phyloP scores from a whole-genome alignment of 768 basidiomycete species.

The Psilocybe tampanensis region DNA sequence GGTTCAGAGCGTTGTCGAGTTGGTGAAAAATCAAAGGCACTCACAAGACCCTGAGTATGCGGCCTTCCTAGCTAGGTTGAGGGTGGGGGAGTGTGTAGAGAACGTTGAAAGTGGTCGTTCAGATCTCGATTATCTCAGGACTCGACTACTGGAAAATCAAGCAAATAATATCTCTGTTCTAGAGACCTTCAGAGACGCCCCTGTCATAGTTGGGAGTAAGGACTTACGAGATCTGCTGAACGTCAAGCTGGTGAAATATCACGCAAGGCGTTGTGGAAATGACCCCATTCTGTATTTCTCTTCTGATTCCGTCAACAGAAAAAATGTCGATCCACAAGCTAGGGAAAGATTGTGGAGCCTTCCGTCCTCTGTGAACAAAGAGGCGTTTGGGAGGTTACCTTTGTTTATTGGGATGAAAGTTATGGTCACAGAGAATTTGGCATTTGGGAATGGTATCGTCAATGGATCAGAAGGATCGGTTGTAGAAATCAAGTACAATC shows the following conservation, averaged over 20 bases:
- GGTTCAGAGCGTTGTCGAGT: conserved; percentile 8
- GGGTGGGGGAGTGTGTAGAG: not conserved
- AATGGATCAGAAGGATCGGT: conserved; percentile 20
- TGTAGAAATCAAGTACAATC: conserved; percentile 10
- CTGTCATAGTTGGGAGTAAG: conserved; percentile 19
- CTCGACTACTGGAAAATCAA: not conserved
- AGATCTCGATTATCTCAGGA: conserved; percentile 2
- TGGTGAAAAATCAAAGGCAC: conserved; percentile 16
- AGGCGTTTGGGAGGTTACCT: conserved; percentile 17
- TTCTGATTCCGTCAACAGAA: not conserved
- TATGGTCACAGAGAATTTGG: conserved; percentile 22
- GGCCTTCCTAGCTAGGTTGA: conserved; percentile 5
- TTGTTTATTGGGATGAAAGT: conserved; percentile 20
- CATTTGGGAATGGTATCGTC: conserved; percentile 13
- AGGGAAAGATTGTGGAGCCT: conserved; percentile 5
- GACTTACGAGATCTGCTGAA: conserved; percentile 14
- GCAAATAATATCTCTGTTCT: not conserved
- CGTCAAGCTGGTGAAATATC: conserved; percentile 1
- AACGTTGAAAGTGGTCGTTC: too few relatives aligned
- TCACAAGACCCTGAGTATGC: conserved; percentile 9
- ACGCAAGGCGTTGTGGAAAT: not conserved
- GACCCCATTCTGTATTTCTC: conserved; percentile 1
- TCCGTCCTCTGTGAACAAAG: conserved; percentile 1
- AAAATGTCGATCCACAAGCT: not conserved
- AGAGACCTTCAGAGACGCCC: conserved; percentile 13